Base-by-base conservation (phyloP, 768 basidiomycete species). In the Cubamyces lactineus region DNA sequence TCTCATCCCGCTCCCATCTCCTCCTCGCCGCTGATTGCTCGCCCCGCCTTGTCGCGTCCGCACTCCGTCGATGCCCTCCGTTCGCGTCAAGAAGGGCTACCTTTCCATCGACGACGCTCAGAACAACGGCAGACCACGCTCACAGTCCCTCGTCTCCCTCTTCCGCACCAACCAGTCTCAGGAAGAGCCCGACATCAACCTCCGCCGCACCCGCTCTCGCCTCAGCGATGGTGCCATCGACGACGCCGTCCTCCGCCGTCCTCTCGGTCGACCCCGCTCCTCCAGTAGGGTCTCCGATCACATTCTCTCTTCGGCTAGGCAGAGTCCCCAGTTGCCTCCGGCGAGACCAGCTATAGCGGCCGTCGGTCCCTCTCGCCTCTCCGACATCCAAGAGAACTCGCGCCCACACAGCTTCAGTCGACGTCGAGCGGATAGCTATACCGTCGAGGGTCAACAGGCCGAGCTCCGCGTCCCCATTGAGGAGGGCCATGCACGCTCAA, bases 11-110 rank as follows among this genome's bases (percentile, higher is more conserved):
- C 41, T 40, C 43, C 13, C 42, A 42, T 21, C 39, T 46, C 43
- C 53, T 53, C 39, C 54, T 57, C 39, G 46, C 24, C 46, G 11
- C 49, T 60, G 39, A 43, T 47, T 42, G 49, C 38, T 39, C 24
- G 53, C 34, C 30, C 61, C 19, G 28, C 52, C 19, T 19, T 46
- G 41, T 26, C 17, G 42, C 26, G 38, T 47, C 59, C 12, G 16
- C 55, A 30, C 49, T 41, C 46, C 39, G 59, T 53, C 53, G 28
- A 83, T 83, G 81, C 81, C 82, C 40, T 84, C 83, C 42, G 75
- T 84, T 57, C 77, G 80, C 67, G 75, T 84, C 55, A 79, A 73
- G 69, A 66, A 67, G 34, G 67, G 68, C 51, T 73, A 71, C 65
- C 50, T 60, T 12, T 40, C 43, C 53, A 63, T 73, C 42, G 40